These are phyloP conservation scores for Botrytis cinerea DNA, from an alignment of 2,329 filamentous ascomycete genomes.

Conservation along the genomic window DNA sequence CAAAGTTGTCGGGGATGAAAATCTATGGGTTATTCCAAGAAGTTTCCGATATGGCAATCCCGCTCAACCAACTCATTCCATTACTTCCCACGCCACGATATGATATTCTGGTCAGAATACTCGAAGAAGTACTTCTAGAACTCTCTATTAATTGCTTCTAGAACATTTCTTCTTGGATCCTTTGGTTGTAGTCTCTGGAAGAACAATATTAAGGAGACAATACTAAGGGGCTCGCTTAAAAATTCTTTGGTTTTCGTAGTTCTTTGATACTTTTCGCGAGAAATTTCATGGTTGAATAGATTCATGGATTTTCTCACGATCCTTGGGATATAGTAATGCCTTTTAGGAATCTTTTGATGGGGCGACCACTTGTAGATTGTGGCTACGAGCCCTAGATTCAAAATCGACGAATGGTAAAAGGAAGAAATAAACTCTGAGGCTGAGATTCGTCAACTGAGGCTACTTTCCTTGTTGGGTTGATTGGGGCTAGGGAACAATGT, in stretches of 20 bases:
- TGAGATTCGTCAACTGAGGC: neutral
- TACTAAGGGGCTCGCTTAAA: slow-evolving; percentile 20
- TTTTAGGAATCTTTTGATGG: neutral
- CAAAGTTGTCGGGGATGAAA: neutral
- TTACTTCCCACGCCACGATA: neutral
- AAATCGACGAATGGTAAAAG: neutral
- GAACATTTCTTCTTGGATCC: neutral
- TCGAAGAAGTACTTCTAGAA: neutral
- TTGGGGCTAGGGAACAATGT: neutral
- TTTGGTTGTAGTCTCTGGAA: neutral
- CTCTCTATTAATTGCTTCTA: neutral
- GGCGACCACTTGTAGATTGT: no score
- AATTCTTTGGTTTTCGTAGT: neutral
- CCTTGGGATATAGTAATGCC: no score
- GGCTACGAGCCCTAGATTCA: neutral
- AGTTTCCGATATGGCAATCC: neutral
- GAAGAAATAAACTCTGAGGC: neutral
- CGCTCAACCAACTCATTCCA: no score
- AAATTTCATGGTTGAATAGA: neutral
- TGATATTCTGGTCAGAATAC: neutral
- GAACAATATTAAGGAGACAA: slow-evolving; percentile 20
- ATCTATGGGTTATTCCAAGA: neutral
- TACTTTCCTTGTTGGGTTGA: neutral
- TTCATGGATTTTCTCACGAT: neutral
- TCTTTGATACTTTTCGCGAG: slow-evolving; percentile 1